Conservation (phyloP, 495 filamentous ascomycete species). For the Aspergillus cavernicola region DNA sequence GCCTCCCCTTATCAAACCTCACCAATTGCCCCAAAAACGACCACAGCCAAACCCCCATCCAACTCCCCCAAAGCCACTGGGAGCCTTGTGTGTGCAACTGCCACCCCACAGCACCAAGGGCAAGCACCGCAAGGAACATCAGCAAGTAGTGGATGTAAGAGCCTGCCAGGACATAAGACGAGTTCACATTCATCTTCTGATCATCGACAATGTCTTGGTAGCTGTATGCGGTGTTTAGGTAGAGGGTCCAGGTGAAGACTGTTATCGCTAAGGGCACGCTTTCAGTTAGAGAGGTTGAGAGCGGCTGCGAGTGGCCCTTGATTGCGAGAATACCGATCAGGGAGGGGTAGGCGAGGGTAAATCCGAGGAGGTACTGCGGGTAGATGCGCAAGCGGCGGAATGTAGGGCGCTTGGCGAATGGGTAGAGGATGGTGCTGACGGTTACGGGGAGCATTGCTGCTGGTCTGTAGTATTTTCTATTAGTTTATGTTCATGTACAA, state of each 20-base stretch:
- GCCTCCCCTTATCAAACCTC: constrained; percentile 5
- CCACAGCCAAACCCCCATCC: constrained; percentile 11
- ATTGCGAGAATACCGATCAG: constrained; percentile 6
- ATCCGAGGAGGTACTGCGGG: constrained; percentile 3
- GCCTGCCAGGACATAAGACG: constrained; percentile 10
- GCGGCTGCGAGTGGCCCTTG: background rate
- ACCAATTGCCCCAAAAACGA: background rate
- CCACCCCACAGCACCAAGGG: background rate
- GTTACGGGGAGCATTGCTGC: constrained; percentile 5
- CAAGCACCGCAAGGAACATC: background rate
- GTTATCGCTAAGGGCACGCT: background rate
- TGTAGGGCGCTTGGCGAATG: constrained; percentile 1
- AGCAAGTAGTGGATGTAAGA: constrained; percentile 8
- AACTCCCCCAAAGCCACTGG: constrained; percentile 11
- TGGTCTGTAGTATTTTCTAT: background rate
- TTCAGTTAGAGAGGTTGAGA: background rate
- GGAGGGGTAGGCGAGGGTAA: background rate
- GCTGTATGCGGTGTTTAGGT: constrained; percentile 18
- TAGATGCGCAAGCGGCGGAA: constrained; percentile 1
- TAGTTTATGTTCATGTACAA: background rate
- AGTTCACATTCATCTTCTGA: constrained; percentile 14
- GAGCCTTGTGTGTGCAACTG: background rate
- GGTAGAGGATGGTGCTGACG: constrained; percentile 1
- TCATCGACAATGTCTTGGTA: constrained; percentile 15
- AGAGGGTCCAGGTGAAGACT: constrained; percentile 13